phyloP scores from a whole-genome alignment of 768 basidiomycete genomes.

The Tephrocybe sp. region DNA sequence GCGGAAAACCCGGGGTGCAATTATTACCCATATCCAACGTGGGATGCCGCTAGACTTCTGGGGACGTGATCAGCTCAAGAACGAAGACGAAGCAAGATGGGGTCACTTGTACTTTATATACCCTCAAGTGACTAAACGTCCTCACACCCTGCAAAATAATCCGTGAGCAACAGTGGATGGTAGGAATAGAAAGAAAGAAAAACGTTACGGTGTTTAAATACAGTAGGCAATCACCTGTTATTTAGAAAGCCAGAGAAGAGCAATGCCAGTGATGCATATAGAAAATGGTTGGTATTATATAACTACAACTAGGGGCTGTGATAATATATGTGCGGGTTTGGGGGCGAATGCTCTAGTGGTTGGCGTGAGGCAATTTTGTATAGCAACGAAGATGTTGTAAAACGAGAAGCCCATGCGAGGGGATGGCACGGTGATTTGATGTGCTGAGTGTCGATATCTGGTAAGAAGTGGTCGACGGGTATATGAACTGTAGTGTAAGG shows the following conservation, averaged over 20 bases:
- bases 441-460: slow-evolving; percentile 11
- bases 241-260: slow-evolving; percentile 1
- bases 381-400: slow-evolving; percentile 7
- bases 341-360: slow-evolving; percentile 14
- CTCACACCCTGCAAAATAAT: background rate
- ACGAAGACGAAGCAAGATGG: background rate
- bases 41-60: background rate
- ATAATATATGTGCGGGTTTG: slow-evolving; percentile 14
- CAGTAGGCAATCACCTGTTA: background rate
- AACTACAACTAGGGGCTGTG: slow-evolving; percentile 19
- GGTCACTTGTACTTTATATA: too few species aligned
- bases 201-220: background rate
- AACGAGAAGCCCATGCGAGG: slow-evolving; percentile 9
- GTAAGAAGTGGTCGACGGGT: slow-evolving; percentile 14
- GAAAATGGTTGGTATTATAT: slow-evolving; percentile 18
- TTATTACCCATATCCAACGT: background rate
- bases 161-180: background rate
- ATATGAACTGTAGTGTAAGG: slow-evolving; percentile 25
- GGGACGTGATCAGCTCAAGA: background rate
- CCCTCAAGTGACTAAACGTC: too few species aligned
- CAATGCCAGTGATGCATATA: slow-evolving; percentile 1
- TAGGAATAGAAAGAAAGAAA: background rate
- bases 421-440: slow-evolving; percentile 7
- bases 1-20: background rate
- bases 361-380: slow-evolving; percentile 16